Evolutionary conservation across 225 moss, liverwort and hornwort species (phyloP), one percentile per base, ranked within the genome.

Genomic region (Rhytidiadelphus loreus): DNA sequence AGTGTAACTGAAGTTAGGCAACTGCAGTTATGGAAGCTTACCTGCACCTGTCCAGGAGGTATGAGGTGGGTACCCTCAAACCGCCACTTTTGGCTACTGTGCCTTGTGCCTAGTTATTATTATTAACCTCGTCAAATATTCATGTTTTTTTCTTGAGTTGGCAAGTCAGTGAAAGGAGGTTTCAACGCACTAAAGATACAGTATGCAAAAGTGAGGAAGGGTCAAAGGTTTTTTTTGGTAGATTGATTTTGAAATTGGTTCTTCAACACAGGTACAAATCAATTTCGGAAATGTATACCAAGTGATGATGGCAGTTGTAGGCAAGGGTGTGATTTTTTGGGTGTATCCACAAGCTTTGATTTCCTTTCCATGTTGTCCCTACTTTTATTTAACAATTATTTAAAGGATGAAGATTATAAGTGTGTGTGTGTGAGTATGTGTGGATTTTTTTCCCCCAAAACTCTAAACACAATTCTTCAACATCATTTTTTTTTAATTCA

Each of bases 181-280:
- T 61, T 7, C 7, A 61, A 13, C 7, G 14, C 13, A 28, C 7
- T 7, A 29, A 14, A 29, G 22, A 66, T n/a, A n/a, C 4, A 2
- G 0, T 23, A 13, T 69, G 13, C 4, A 24, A 2, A 24, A 69
- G 23, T 23, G 13, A 69, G 4, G 1, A 39, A n/a, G 68, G 22
- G 2, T 12, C 7, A 2, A 68, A n/a, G n/a, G n/a, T 12, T 12
- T n/a, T 12, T 68, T 22, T 1, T 3, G 13, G 12, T 1, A 17
- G 10, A 65, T 6, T 11, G n/a, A n/a, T 35, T 37, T 11, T 20
- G 6, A 11, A 66, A 21, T 66, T 0, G 6, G 13, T 13, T 69
- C 23, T 69, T 24, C 11, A 63, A 23, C 13, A 12, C 13, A 23
- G 0, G 24, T 23, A 69, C 4, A 39, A 23, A 23, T 69, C 39